These are phyloP conservation scores for Solanum hybrid DNA, from an alignment of 305 asterid species.

Conservation along the genomic window DNA sequence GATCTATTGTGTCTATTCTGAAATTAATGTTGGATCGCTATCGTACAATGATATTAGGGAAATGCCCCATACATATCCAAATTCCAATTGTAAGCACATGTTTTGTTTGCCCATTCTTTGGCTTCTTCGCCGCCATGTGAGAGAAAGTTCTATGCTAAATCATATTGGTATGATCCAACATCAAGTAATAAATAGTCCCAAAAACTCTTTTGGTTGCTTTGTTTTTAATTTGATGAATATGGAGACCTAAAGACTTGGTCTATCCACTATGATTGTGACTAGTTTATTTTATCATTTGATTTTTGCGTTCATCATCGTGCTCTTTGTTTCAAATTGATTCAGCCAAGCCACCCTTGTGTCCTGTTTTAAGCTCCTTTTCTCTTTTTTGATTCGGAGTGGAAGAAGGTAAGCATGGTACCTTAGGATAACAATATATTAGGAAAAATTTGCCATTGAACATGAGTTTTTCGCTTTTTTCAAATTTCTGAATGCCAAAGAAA, in stretches of 20 bases:
- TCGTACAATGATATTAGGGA: no score
- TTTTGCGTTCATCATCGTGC: not conserved
- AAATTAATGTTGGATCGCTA: no score
- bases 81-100: no score
- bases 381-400: not conserved
- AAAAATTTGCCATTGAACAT: not conserved
- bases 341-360: not conserved
- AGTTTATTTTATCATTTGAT: not conserved
- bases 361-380: not conserved
- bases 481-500: no score
- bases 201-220: not conserved
- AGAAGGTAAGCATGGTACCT: not conserved
- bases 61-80: no score
- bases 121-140: not conserved
- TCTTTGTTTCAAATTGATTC: not conserved
- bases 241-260: not conserved
- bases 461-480: not conserved
- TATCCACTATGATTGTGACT: not conserved
- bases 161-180: not conserved
- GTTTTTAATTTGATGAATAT: not conserved
- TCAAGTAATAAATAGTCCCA: not conserved
- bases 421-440: not conserved
- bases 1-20: no score
- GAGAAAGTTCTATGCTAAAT: not conserved
- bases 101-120: not conserved